Conservation (phyloP, 1,284 basidiomycete species). For the Serendipita sp. region DNA sequence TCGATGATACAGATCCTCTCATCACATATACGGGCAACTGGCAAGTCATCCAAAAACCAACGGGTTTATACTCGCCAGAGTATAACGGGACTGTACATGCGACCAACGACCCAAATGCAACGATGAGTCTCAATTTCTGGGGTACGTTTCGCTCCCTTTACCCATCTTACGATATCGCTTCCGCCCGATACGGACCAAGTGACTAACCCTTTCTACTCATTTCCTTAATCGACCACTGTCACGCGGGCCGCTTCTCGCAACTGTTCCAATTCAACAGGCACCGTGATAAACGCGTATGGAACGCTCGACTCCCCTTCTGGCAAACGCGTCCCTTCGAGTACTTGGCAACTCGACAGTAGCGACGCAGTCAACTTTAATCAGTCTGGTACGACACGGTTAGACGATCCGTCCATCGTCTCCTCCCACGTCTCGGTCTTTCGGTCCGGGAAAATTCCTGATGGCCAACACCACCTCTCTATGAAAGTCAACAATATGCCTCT, state of each 20-base stretch:
- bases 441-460: background rate
- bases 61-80: background rate
- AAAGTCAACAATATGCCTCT: background rate
- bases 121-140: background rate
- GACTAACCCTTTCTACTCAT: background rate
- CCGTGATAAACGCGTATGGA: background rate
- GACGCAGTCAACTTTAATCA: background rate
- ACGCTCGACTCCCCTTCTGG: background rate
- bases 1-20: background rate
- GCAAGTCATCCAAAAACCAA: background rate
- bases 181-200: background rate
- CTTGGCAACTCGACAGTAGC: background rate
- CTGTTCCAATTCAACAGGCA: background rate
- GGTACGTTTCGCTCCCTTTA: background rate
- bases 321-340: background rate
- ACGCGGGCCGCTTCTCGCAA: background rate
- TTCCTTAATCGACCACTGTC: background rate
- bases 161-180: background rate
- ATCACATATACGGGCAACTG: background rate
- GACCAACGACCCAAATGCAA: background rate
- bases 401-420: background rate
- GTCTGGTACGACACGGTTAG: background rate
- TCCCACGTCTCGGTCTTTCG: background rate
- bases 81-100: constrained; percentile 1
- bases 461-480: background rate